A percentile compares a stretch with the other conserved stretches of the same genome.
Evolutionary conservation across 2,329 filamentous ascomycete species (phyloP).

Genomic region (Neonectria faginata): DNA sequence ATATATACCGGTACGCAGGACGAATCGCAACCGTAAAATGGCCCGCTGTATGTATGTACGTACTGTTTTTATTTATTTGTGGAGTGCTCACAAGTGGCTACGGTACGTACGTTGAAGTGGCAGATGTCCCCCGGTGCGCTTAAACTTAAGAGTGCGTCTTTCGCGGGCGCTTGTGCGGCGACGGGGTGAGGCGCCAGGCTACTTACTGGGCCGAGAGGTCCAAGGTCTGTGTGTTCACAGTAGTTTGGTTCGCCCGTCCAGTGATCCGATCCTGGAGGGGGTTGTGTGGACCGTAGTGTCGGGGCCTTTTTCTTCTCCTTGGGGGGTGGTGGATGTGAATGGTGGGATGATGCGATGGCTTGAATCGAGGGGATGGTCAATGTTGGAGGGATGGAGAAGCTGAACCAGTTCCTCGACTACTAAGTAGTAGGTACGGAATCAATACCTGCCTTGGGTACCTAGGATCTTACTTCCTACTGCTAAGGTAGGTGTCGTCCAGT

Average conservation of each 20-base stretch:
- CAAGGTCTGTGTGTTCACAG: constrained; percentile 36
- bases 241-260: constrained; percentile 20
- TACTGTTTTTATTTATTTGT: no score
- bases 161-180: constrained; percentile 4
- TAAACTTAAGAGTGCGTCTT: background rate
- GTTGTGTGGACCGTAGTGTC: constrained; percentile 16
- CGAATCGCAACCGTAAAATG: no score
- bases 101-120: no score
- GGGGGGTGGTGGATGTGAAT: background rate
- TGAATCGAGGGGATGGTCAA: background rate
- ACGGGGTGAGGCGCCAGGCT: constrained; percentile 4
- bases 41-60: no score
- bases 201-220: constrained; percentile 10
- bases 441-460: no score
- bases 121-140: background rate
- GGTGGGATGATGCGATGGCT: background rate
- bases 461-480: no score
- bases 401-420: constrained; percentile 27
- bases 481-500: constrained; percentile 11
- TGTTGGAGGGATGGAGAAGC: constrained; percentile 19
- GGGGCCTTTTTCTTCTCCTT: background rate
- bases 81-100: no score
- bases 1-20: background rate
- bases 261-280: constrained; percentile 10
- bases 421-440: no score